These are phyloP conservation scores for Myriosclerotinia scirpicola DNA, from an alignment of 2,329 filamentous ascomycete species.

Conservation along the genomic window DNA sequence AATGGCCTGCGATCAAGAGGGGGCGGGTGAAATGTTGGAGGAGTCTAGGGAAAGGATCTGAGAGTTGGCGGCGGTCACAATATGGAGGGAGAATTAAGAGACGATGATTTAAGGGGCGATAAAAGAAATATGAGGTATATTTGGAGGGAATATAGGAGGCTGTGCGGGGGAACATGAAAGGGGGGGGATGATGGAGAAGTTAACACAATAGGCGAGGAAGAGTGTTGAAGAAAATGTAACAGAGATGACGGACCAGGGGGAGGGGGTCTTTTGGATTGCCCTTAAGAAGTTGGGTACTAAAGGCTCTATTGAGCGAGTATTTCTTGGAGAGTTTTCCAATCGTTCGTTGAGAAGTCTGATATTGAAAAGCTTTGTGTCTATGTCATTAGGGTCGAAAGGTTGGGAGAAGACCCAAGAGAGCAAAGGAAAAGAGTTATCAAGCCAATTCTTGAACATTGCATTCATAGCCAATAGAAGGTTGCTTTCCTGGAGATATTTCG, in stretches of 20 bases:
- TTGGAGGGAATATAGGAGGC: background rate
- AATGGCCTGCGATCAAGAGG: background rate
- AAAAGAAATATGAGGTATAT: background rate
- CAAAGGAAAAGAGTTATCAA: background rate
- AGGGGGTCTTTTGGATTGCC: background rate
- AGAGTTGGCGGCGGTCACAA: too few species aligned
- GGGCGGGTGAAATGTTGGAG: background rate
- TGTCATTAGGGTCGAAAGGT: too few species aligned
- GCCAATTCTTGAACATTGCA: background rate
- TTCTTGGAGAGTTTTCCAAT: background rate
- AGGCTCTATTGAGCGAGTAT: background rate
- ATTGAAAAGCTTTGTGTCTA: background rate
- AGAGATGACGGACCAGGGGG: background rate
- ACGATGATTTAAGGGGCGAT: background rate
- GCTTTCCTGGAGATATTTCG: background rate
- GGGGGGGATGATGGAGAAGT: background rate
- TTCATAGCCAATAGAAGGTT: background rate
- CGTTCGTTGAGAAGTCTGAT: background rate
- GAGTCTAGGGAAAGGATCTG: background rate
- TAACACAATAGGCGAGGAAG: background rate
- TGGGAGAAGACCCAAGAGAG: background rate
- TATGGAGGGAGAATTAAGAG: background rate
- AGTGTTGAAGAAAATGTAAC: background rate
- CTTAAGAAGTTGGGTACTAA: background rate
- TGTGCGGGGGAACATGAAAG: background rate